phyloP scores from a whole-genome alignment of 192 early-diverging fungal species.

The Rhizophagus clarus region DNA sequence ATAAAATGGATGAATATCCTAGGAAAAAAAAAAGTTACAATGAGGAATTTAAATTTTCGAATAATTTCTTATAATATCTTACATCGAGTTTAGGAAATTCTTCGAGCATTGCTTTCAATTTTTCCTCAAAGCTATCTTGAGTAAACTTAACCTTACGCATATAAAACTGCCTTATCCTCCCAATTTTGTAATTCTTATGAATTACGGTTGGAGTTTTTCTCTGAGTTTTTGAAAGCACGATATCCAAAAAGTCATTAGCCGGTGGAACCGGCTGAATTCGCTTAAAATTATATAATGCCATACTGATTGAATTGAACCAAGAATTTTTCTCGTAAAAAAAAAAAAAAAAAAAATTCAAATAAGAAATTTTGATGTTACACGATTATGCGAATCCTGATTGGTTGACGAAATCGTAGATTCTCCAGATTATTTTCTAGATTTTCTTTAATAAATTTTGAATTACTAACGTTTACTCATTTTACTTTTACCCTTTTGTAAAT shows the following conservation, averaged over 20 bases:
- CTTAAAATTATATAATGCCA: constrained; percentile 96
- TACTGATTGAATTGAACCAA: background rate
- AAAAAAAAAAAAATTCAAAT: background rate
- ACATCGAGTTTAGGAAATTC: constrained; percentile 99
- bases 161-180: constrained; percentile 96
- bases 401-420: background rate
- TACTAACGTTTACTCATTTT: too few species aligned
- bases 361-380: background rate
- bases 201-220: constrained; percentile 96
- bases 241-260: constrained; percentile 94
- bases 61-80: constrained; percentile 29
- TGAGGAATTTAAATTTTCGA: background rate
- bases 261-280: constrained; percentile 94
- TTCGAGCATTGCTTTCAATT: constrained; percentile 86
- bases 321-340: background rate
- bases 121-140: constrained; percentile 96
- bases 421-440: background rate
- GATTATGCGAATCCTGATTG: background rate
- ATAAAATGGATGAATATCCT: constrained; percentile 99
- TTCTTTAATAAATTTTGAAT: background rate
- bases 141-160: constrained; percentile 99
- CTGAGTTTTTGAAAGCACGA: constrained; percentile 97
- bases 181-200: constrained; percentile 97
- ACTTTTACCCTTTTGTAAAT: too few species aligned
- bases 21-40: background rate